Base-by-base conservation (phyloP, 2,329 filamentous ascomycete species). In the Sclerotinia minor region DNA sequence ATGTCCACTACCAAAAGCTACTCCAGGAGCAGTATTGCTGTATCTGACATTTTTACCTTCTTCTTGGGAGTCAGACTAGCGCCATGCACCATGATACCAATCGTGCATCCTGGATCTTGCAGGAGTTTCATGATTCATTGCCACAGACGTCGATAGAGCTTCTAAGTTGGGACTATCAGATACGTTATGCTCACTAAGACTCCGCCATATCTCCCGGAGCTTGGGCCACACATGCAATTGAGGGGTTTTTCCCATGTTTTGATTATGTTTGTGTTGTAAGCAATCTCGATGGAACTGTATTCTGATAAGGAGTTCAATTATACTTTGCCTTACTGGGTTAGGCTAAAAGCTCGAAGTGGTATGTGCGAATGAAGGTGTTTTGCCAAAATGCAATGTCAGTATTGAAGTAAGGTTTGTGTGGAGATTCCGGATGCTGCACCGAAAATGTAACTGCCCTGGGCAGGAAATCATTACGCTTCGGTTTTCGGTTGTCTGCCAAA, bases 11-110 rank as follows among this genome's bases (percentile, higher is more conserved):
- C 29, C 58, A 49, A 49, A 49, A n/a, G 44, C 24, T 60, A 60
- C 57, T 60, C 58, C 58, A 49, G 44, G 58, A 59, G 57, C 45
- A 17, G 24, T 35, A 47, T 60, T 49, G 58, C 58, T 47, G 44
- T 49, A 60, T 49, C 58, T 60, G n/a, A 35, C 44, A 35, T 60
- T 49, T 21, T 21, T 60, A 47, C 58, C 44, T 49, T 49, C 58
- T 60, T 9, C 26, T 49, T 60, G 58, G 26, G 29, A 49, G 21
- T 35, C 21, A 49, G 19, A 8, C n/a, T 60, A 49, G 58, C n/a
- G 6, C 6, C 58, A 35, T 49, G 19, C 44, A 44, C 29, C 44
- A 60, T 49, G 44, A 13, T 60, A 35, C 44, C 58, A 60, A 60
- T 49, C 21, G 21, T 49, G 9, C 44, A 60, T 49, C 44, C 58